Percentiles rank a stretch among this genome's conserved stretches.
Conservation (phyloP, 371 early-diverging fungal genomes). For the Actinomucor elegans region DNA sequence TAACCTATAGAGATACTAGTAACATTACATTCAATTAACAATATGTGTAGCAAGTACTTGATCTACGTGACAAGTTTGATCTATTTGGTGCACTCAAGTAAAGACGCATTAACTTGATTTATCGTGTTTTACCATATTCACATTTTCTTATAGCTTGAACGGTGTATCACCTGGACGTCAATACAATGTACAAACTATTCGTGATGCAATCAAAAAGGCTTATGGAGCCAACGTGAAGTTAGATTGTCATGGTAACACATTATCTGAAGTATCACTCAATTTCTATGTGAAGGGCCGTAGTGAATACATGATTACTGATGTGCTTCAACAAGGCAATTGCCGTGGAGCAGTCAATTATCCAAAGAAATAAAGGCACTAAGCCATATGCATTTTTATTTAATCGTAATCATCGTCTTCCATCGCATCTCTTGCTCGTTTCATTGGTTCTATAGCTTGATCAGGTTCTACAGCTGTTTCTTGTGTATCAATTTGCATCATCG, state of each 20-base stretch:
- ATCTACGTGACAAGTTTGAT: conserved; percentile 44
- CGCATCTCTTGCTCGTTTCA: conserved; percentile 36
- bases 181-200: conserved; percentile 33
- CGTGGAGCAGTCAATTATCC: conserved; percentile 40
- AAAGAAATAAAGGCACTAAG: conserved; percentile 23
- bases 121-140: neutral
- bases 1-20: conserved; percentile 5
- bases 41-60: conserved; percentile 29
- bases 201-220: conserved; percentile 28
- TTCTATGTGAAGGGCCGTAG: conserved; percentile 45
- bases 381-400: conserved; percentile 4
- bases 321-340: conserved; percentile 29
- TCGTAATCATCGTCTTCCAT: conserved; percentile 56
- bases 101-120: no score
- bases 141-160: conserved; percentile 23
- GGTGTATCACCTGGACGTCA: conserved; percentile 43
- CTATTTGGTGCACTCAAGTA: conserved; percentile 48
- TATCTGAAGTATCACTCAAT: conserved; percentile 37
- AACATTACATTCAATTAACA: neutral
- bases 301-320: conserved; percentile 35
- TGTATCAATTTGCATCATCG: conserved; percentile 16
- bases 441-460: neutral
- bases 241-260: conserved; percentile 26
- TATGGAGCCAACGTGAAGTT: conserved; percentile 33
- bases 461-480: conserved; percentile 10